Conservation (phyloP, 805 yeast species). For the Metschnikowia orientalis region DNA sequence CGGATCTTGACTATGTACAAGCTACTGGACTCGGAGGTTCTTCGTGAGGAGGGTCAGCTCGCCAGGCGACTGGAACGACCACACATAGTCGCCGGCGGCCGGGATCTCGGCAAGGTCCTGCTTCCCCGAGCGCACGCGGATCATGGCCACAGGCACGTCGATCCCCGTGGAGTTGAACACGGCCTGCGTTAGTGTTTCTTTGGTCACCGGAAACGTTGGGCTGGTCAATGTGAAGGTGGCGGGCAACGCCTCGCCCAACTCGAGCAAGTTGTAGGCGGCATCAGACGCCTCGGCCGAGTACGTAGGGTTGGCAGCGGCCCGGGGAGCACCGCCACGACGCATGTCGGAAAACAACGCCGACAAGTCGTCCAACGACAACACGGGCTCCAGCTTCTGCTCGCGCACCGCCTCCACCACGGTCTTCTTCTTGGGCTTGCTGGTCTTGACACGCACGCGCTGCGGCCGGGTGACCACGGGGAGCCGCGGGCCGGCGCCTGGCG, state of each 20-base stretch:
- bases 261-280: conserved; percentile 25
- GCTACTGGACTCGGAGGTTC: conserved; percentile 16
- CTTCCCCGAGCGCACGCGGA: conserved; percentile 17
- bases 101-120: conserved; percentile 17
- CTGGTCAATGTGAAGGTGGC: conserved; percentile 18
- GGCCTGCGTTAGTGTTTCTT: conserved; percentile 20
- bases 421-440: conserved; percentile 7
- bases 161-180: conserved; percentile 31
- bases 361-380: conserved; percentile 38
- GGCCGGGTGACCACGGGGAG: conserved; percentile 36
- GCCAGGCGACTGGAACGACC: conserved; percentile 28
- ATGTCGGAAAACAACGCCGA: conserved; percentile 31
- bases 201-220: conserved; percentile 25
- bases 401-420: conserved; percentile 1
- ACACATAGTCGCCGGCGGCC: conserved; percentile 25
- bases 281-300: conserved; percentile 18
- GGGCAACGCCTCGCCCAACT: conserved; percentile 31
- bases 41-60: conserved; percentile 19
- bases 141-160: conserved; percentile 24
- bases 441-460: conserved; percentile 4
- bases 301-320: conserved; percentile 5
- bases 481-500: conserved; percentile 31
- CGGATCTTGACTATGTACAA: conserved; percentile 17
- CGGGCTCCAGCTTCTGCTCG: conserved; percentile 10
- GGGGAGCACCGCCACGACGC: conserved; percentile 16